Base-by-base conservation (phyloP, 2,329 filamentous ascomycete species). In the Trichoderma asperellum region DNA sequence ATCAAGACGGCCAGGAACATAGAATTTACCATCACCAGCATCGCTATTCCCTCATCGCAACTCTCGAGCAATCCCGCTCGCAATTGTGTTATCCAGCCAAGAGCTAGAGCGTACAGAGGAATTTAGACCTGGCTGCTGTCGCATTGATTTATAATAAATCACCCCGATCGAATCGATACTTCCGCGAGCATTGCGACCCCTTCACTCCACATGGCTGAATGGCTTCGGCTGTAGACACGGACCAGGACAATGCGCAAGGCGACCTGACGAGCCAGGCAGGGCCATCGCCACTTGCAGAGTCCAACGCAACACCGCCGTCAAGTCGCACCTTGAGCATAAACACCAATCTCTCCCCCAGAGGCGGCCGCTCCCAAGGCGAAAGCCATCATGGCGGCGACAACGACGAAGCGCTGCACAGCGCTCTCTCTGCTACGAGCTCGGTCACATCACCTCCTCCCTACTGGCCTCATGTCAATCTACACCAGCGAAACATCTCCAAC, bases 361-460 rank as follows among this genome's bases (percentile, higher is more conserved):
- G 58, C 34, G n/a, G 40, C 47, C 32, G 18, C 47, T 21, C 47
- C 4, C 68, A 24, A 29, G n/a, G 14, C 14, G 43, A 52, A 56
- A 37, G 53, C 63, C 47, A 49, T 34, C 59, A 18, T 49, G 59
- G 24, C 64, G 70, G 35, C 69, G 68, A 61, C 43, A 52, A 67
- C 24, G 65, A 71, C 49, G 70, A 68, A 32, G 62, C 59, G 32
- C 37, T 57, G 12, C 71, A 73, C 63, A 72, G 75, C 34, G 63
- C 73, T 34, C 57, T 72, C 40, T 74, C 76, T 4, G 75, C 74
- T 8, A 73, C 72, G 12, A 73, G 69, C 68, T 76, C 80, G 11
- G 71, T 80, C 29, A 79, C 75, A 2, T 79, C 80, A 21, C 83
- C 83, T 24, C 83, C 83, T 8, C 83, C 83, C 5, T 85, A 85